Conservation (phyloP, 176 grass and related monocot species). For the Carex parvula region DNA sequence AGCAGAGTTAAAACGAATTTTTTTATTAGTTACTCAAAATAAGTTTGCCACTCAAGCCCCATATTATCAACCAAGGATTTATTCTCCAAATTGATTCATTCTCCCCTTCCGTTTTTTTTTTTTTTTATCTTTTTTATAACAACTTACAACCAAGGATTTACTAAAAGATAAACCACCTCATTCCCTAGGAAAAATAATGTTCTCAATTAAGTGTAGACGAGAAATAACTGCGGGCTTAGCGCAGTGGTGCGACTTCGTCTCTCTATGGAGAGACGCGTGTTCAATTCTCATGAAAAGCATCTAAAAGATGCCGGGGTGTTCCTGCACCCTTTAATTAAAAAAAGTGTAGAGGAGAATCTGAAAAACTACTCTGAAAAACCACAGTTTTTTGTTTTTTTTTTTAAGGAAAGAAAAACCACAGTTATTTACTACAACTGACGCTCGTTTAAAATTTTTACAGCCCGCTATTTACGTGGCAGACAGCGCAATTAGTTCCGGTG, state of each 20-base stretch:
- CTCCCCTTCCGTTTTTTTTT: not conserved
- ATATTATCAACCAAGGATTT: not conserved
- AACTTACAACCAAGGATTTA: not conserved
- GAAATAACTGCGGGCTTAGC: not conserved
- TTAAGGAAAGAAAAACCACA: not conserved
- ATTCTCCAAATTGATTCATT: no score
- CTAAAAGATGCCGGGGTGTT: no score
- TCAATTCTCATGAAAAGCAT: no score
- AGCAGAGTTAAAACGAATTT: not conserved
- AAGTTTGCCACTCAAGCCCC: not conserved
- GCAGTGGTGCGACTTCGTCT: no score
- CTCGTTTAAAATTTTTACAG: constrained; percentile 34
- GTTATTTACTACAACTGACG: not conserved
- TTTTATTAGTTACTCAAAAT: not conserved
- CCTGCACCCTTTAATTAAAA: no score
- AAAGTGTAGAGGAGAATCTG: no score
- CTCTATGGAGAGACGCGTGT: no score
- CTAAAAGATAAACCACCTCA: not conserved
- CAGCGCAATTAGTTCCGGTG: constrained; percentile 75
- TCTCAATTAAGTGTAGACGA: not conserved
- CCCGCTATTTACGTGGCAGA: constrained; percentile 86
- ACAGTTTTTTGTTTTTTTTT: no score
- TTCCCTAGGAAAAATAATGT: not conserved
- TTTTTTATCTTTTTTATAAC: not conserved
- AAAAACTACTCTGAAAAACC: no score